phyloP scores from a whole-genome alignment of 371 early-diverging fungal species.

The Saksenaea oblongispora region DNA sequence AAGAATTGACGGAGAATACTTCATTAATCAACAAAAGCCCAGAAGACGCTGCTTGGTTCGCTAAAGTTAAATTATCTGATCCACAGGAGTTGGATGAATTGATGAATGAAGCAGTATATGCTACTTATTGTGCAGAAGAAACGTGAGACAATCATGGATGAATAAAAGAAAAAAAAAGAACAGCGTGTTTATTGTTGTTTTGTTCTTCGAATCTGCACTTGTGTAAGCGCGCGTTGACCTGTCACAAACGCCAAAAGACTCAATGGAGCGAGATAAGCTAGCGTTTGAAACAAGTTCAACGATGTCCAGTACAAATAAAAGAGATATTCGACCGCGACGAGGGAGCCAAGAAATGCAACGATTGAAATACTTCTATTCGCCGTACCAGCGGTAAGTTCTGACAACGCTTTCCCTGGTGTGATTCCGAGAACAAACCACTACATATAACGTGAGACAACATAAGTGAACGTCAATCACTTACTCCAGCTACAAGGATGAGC shows the following conservation, averaged over 20 bases:
- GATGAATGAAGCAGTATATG: conserved; percentile 67
- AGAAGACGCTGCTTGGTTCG: conserved; percentile 80
- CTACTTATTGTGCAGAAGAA: conserved; percentile 26
- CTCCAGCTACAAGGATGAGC: conserved; percentile 56
- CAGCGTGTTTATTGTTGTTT: conserved; percentile 3
- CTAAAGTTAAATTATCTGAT: conserved; percentile 72
- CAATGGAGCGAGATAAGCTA: conserved; percentile 60
- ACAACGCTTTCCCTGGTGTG: conserved; percentile 43
- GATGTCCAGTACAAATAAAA: conserved; percentile 73
- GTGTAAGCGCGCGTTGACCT: conserved; percentile 60
- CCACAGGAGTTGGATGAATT: conserved; percentile 62
- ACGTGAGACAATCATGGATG: conserved; percentile 13
- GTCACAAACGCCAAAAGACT: conserved; percentile 56
- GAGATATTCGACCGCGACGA: conserved; percentile 59
- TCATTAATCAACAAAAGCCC: conserved; percentile 69
- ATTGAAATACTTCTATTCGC: conserved; percentile 42
- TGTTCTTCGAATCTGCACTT: conserved; percentile 42
- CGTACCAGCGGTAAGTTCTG: conserved; percentile 26
- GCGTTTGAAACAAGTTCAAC: conserved; percentile 71
- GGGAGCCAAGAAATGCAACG: conserved; percentile 55
- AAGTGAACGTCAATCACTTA: conserved; percentile 31
- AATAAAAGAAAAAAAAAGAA: neutral
- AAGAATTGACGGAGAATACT: conserved; percentile 54
- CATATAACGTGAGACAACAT: neutral
- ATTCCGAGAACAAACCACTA: conserved; percentile 62